phyloP scores from a whole-genome alignment of 106 monocot species.

The Dendrobium chrysotoxum region DNA sequence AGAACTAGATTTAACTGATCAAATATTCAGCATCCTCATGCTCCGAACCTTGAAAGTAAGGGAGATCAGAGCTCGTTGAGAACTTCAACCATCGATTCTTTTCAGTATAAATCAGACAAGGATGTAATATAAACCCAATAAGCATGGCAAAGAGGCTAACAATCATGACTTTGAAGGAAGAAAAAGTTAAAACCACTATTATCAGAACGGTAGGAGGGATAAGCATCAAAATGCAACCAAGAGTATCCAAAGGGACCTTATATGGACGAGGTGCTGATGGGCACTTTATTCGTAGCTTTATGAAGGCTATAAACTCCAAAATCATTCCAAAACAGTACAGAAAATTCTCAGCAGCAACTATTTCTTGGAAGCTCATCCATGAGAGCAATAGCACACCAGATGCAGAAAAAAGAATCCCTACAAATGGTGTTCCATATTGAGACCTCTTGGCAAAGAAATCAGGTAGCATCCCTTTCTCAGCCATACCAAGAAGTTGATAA shows the following conservation, averaged over 20 bases:
- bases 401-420: conserved; percentile 68
- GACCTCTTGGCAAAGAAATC: conserved; percentile 52
- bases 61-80: conserved; percentile 32
- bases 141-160: conserved; percentile 41
- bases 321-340: conserved; percentile 73
- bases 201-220: conserved; percentile 52
- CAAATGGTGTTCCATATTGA: conserved; percentile 40
- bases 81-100: conserved; percentile 40
- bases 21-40: background rate
- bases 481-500: conserved; percentile 72
- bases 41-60: conserved; percentile 11
- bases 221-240: conserved; percentile 49
- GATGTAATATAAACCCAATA: conserved; percentile 40
- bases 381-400: conserved; percentile 61
- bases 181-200: conserved; percentile 35
- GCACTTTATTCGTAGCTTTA: conserved; percentile 35
- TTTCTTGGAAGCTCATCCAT: conserved; percentile 76
- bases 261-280: conserved; percentile 38
- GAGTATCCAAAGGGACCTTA: conserved; percentile 50
- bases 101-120: conserved; percentile 30
- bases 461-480: conserved; percentile 67
- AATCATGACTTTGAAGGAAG: conserved; percentile 48
- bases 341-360: conserved; percentile 67
- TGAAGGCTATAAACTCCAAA: conserved; percentile 54
- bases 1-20: background rate